phyloP scores from a whole-genome alignment of 2,329 filamentous ascomycete species.

The Hirsutella minnesotensis region DNA sequence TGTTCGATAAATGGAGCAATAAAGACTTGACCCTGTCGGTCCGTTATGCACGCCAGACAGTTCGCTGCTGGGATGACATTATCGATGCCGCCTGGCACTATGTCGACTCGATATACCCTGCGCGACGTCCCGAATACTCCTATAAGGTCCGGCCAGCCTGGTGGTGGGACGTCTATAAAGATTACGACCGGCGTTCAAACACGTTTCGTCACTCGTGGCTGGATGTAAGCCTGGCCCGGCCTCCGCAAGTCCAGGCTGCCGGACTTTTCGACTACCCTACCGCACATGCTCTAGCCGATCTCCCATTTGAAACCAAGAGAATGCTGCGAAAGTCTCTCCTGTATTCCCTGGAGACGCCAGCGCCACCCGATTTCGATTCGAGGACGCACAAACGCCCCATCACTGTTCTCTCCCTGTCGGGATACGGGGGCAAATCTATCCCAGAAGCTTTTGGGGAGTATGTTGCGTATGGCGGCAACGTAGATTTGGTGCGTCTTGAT shows the following conservation, averaged over 20 bases:
- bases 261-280: conserved; percentile 19
- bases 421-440: conserved; percentile 25
- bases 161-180: conserved; percentile 27
- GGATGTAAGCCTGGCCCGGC: conserved; percentile 13
- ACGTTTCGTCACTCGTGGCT: conserved; percentile 18
- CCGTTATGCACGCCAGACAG: too few relatives aligned
- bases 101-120: conserved; percentile 20
- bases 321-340: conserved; percentile 20
- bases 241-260: conserved; percentile 17
- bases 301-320: conserved; percentile 21
- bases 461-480: conserved; percentile 46
- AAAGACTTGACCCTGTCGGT: too few relatives aligned
- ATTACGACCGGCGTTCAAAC: conserved; percentile 17
- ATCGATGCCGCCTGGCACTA: conserved; percentile 25
- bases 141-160: conserved; percentile 24
- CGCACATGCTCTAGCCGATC: conserved; percentile 21
- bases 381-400: conserved; percentile 25
- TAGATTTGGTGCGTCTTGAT: conserved; percentile 57
- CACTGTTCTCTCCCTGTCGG: conserved; percentile 23
- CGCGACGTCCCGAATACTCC: conserved; percentile 19
- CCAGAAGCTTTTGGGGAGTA: conserved; percentile 44
- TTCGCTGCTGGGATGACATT: conserved; percentile 20
- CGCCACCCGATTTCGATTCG: conserved; percentile 18
- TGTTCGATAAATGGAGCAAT: too few relatives aligned
- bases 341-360: too few relatives aligned